Evolutionary conservation across 805 yeast species (phyloP).

Genomic region (Saccharomycopsis babjevae): DNA sequence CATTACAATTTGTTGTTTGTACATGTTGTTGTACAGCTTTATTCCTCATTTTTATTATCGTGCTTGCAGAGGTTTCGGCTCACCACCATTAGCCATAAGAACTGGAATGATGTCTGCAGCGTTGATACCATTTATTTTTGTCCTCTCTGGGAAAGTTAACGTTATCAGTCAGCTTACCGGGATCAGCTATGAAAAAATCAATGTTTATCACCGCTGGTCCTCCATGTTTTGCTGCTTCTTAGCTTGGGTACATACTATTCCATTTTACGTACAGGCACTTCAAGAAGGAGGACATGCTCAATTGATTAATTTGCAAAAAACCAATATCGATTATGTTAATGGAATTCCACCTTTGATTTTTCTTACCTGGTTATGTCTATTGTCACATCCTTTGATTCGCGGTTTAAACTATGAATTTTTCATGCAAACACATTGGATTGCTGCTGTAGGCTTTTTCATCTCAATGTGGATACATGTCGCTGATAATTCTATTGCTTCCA

Average conservation of each 20-base stretch:
- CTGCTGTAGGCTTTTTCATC: slow-evolving; percentile 39
- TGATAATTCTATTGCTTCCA: slow-evolving; percentile 27
- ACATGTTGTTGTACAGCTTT: slow-evolving; percentile 26
- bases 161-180: slow-evolving; percentile 41
- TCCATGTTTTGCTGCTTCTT: slow-evolving; percentile 29
- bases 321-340: slow-evolving; percentile 23
- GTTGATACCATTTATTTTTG: slow-evolving; percentile 39
- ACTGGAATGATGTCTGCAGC: slow-evolving; percentile 43
- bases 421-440: slow-evolving; percentile 43
- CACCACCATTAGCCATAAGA: slow-evolving; percentile 48
- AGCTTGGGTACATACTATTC: slow-evolving; percentile 39
- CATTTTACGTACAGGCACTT: slow-evolving; percentile 36
- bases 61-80: slow-evolving; percentile 44
- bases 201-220: slow-evolving; percentile 40
- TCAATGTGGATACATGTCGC: slow-evolving; percentile 37
- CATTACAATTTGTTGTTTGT: slow-evolving; percentile 27
- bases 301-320: slow-evolving; percentile 21
- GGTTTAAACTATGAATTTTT: slow-evolving; percentile 36
- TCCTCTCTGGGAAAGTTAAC: slow-evolving; percentile 45
- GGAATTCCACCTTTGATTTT: slow-evolving; percentile 43
- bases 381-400: slow-evolving; percentile 34
- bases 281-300: slow-evolving; percentile 39
- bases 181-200: slow-evolving; percentile 44
- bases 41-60: slow-evolving; percentile 43
- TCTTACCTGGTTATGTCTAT: slow-evolving; percentile 33